Conservation (phyloP, 2,329 filamentous ascomycete species). For the Fusarium torreyae region DNA sequence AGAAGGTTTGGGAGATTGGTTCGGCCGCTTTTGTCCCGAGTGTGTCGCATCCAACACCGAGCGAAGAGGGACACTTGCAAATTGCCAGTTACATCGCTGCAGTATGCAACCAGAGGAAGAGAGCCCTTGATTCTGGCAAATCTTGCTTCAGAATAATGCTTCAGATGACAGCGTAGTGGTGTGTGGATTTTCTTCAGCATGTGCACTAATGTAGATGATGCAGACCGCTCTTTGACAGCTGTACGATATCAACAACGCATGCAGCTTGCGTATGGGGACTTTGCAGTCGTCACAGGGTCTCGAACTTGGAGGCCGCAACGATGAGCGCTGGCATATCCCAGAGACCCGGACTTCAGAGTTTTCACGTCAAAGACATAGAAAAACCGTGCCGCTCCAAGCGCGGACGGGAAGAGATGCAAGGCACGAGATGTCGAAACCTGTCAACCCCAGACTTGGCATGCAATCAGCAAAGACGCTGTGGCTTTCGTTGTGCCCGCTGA, state of each 20-base stretch:
- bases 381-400: conserved; percentile 40
- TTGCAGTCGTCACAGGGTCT: conserved; percentile 34
- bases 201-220: conserved; percentile 43
- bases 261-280: conserved; percentile 35
- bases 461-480: conserved; percentile 17
- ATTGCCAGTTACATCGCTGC: conserved; percentile 9
- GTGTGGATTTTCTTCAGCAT: conserved; percentile 26
- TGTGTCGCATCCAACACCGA: conserved; percentile 9
- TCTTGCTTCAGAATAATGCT: conserved; percentile 7
- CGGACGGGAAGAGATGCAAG: conserved; percentile 20
- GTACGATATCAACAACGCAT: conserved; percentile 44
- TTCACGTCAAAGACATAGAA: conserved; percentile 4
- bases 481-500: conserved; percentile 1
- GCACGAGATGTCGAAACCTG: conserved; percentile 25
- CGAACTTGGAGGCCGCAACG: conserved; percentile 35
- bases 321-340: conserved; percentile 23
- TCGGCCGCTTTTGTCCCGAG: conserved; percentile 21
- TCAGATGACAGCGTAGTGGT: conserved; percentile 13
- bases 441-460: conserved; percentile 35
- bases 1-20: conserved; percentile 19
- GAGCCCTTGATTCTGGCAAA: not conserved
- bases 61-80: conserved; percentile 5
- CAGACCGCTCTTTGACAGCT: conserved; percentile 52
- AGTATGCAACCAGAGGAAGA: conserved; percentile 23
- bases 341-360: conserved; percentile 4